Evolutionary conservation across 1,284 basidiomycete genomes (phyloP).

Genomic region (Coniferiporia sulphurascens): DNA sequence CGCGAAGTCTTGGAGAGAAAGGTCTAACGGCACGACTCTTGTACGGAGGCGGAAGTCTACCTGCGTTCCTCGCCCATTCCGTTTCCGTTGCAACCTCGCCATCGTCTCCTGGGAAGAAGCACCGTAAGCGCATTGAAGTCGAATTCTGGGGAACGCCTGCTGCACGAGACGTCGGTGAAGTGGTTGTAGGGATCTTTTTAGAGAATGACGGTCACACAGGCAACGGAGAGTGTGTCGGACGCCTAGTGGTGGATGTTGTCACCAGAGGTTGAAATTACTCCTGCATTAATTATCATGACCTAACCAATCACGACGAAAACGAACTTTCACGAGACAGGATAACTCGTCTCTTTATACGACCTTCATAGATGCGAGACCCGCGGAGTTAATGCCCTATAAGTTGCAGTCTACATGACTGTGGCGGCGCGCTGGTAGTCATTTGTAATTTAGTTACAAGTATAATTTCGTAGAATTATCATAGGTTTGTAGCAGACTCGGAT

Average conservation of each 20-base stretch:
- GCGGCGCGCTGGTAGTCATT: neutral
- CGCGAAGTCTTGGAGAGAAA: constrained; percentile 21
- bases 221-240: constrained; percentile 47
- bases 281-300: neutral
- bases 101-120: constrained; percentile 25
- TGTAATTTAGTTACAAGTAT: neutral
- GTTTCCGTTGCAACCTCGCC: constrained; percentile 27
- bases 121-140: constrained; percentile 34
- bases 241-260: constrained; percentile 55
- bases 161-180: constrained; percentile 48
- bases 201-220: constrained; percentile 24
- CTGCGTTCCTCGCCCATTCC: constrained; percentile 47
- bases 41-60: constrained; percentile 47
- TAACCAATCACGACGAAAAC: neutral
- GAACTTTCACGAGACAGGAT: neutral
- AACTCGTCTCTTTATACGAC: neutral
- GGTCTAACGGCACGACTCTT: constrained; percentile 43
- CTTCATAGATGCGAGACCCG: neutral
- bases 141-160: constrained; percentile 55
- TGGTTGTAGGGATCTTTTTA: constrained; percentile 53
- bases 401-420: no score
- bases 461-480: neutral
- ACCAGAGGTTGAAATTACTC: constrained; percentile 28
- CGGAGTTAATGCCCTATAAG: neutral
- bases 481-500: constrained; percentile 2